phyloP scores from a whole-genome alignment of 352 stramenopile species.

The Pythium apleroticum region DNA sequence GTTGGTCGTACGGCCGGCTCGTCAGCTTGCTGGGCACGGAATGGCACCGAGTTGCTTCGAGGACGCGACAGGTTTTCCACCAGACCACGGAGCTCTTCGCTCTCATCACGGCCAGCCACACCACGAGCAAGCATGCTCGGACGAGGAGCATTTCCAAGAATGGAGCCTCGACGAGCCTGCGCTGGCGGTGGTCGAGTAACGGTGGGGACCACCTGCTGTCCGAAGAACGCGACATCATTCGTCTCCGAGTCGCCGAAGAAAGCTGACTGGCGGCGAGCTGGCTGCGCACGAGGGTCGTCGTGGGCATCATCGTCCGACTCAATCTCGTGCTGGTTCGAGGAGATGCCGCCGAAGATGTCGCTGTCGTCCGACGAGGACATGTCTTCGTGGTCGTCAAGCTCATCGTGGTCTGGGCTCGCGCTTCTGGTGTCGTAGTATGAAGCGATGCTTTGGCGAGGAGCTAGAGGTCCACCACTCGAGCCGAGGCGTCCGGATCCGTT shows the following conservation, averaged over 20 bases:
- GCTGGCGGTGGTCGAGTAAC: background rate
- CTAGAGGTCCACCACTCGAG: constrained; percentile 16
- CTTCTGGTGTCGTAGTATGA: constrained; percentile 8
- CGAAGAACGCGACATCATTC: constrained; percentile 20
- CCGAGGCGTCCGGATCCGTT: constrained; percentile 7
- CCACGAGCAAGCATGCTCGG: constrained; percentile 12
- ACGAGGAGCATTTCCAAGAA: constrained; percentile 11
- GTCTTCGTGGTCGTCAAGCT: constrained; percentile 13
- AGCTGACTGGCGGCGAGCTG: background rate
- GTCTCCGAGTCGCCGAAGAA: constrained; percentile 22
- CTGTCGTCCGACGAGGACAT: constrained; percentile 19
- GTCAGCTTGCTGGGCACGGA: constrained; percentile 29
- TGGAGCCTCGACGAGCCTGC: constrained; percentile 12
- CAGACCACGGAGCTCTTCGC: constrained; percentile 55
- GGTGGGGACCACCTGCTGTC: constrained; percentile 13
- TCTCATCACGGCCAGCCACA: constrained; percentile 37
- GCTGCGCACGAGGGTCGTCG: background rate
- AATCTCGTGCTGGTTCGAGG: constrained; percentile 4
- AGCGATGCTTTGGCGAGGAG: constrained; percentile 12
- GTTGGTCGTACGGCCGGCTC: constrained; percentile 38
- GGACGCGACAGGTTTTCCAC: constrained; percentile 64
- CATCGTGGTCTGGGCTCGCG: background rate
- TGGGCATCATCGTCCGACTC: background rate
- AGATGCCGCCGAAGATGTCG: constrained; percentile 10
- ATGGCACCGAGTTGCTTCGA: constrained; percentile 61